Conservation (phyloP, 257 asterid species). For the Solanum dulcamara region DNA sequence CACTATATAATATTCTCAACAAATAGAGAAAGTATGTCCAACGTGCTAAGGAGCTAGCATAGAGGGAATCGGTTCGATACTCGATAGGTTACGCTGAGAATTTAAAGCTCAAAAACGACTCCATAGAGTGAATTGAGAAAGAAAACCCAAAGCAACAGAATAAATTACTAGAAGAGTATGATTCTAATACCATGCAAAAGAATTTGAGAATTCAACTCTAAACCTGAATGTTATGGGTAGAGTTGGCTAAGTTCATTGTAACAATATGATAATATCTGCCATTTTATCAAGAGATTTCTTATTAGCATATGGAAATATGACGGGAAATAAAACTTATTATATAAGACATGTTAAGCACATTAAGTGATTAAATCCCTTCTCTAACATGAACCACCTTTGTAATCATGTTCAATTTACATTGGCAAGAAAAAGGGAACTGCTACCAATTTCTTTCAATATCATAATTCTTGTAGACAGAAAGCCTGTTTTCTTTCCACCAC, state of each 20-base stretch:
- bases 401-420: no score
- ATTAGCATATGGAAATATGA: neutral
- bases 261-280: neutral
- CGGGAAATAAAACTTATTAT: neutral
- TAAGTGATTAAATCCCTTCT: neutral
- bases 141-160: neutral
- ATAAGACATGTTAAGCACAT: neutral
- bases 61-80: no score
- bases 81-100: no score
- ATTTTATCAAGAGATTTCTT: neutral
- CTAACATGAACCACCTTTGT: neutral
- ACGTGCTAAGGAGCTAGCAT: no score
- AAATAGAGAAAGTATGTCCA: no score
- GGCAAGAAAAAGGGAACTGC: neutral
- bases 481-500: conserved; percentile 41
- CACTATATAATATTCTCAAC: no score
- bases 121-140: neutral
- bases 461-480: conserved; percentile 11
- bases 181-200: neutral
- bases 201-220: neutral
- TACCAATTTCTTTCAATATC: conserved; percentile 19
- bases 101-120: neutral
- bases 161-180: neutral
- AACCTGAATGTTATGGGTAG: neutral
- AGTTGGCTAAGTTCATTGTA: neutral